Evolutionary conservation across 345 rosid genomes (phyloP).

Genomic region (Mercurialis annua): DNA sequence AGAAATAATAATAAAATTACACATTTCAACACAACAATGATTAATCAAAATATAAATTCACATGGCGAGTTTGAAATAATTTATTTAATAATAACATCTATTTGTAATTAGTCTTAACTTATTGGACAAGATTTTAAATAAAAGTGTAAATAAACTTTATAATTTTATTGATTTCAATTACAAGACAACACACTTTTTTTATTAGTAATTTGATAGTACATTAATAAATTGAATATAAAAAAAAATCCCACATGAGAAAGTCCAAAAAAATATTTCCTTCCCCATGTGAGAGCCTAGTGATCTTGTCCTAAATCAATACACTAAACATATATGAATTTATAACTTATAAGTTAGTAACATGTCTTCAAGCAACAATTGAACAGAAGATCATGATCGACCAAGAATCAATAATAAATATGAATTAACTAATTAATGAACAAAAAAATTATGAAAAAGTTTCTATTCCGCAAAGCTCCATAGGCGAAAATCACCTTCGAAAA

Average conservation of each 20-base stretch:
- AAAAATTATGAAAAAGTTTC: constrained; percentile 9
- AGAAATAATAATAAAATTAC: too few species aligned
- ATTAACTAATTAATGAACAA: background rate
- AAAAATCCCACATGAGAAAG: constrained; percentile 33
- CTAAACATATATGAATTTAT: constrained; percentile 9
- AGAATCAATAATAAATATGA: background rate
- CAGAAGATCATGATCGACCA: background rate
- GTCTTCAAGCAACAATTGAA: constrained; percentile 29
- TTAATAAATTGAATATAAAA: constrained; percentile 18
- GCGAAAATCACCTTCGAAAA: constrained; percentile 61
- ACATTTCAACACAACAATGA: too few species aligned
- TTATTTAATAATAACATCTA: too few species aligned
- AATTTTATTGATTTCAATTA: constrained; percentile 4
- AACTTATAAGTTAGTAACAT: constrained; percentile 33
- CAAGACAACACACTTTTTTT: constrained; percentile 8
- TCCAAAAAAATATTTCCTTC: constrained; percentile 34
- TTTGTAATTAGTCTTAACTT: background rate
- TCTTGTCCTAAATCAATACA: constrained; percentile 18
- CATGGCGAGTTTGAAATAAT: too few species aligned
- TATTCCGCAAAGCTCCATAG: constrained; percentile 75
- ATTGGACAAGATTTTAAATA: background rate
- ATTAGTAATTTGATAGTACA: constrained; percentile 20
- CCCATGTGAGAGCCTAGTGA: constrained; percentile 32
- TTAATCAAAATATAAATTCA: too few species aligned
- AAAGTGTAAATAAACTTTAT: background rate